A percentile compares a stretch with the other conserved stretches of the same genome.
phyloP scores from a whole-genome alignment of 169 alveolate genomes.

The Eimeria sp. region DNA sequence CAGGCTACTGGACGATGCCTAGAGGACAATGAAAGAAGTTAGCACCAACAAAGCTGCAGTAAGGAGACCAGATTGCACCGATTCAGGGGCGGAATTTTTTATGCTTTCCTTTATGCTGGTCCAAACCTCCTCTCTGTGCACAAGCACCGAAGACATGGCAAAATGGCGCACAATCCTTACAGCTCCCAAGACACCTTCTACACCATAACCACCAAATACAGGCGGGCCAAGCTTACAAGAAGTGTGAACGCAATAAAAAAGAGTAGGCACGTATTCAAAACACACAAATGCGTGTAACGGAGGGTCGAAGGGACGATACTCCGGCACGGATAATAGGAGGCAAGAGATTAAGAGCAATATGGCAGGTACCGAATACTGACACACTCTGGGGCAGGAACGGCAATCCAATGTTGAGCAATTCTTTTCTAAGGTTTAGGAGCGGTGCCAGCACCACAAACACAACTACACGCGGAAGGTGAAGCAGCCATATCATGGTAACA shows the following conservation, averaged over 20 bases:
- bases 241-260: too few relatives aligned
- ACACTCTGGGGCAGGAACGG: too few relatives aligned
- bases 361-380: neutral
- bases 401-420: too few relatives aligned
- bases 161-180: neutral
- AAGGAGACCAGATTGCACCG: neutral
- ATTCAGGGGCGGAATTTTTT: neutral
- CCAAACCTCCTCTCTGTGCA: conserved; percentile 1
- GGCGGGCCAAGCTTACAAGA: neutral
- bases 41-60: neutral
- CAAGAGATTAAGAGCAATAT: neutral
- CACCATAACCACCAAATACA: neutral
- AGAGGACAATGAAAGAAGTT: neutral
- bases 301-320: neutral
- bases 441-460: neutral
- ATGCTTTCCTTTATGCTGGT: neutral
- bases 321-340: neutral
- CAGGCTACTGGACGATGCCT: neutral
- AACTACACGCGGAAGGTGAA: neutral
- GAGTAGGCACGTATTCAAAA: neutral
- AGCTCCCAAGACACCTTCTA: neutral
- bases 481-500: neutral
- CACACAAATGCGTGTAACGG: neutral
- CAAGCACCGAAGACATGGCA: neutral
- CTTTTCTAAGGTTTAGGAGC: neutral